Evolutionary conservation across 371 early-diverging fungal species (phyloP), one percentile per base, ranked within the genome.

Genomic region (Apophysomyces trapeziformis): DNA sequence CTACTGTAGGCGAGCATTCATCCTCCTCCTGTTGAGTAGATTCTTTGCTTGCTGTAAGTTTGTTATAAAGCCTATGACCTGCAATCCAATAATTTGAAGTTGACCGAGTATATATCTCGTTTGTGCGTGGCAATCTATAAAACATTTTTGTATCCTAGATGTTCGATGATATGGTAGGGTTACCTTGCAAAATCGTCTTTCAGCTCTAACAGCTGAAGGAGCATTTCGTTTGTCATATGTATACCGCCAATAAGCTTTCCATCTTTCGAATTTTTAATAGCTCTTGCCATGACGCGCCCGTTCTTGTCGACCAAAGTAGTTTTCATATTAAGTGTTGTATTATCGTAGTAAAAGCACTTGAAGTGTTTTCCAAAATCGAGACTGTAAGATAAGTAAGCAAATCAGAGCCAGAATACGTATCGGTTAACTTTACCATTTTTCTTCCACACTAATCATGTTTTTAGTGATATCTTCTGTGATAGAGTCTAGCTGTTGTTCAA

Each of bases 81-180:
- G 86, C 85, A 47, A 89, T 72, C 89, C 89, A 89, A 64, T 85
- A 76, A 57, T 87, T 86, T 14, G 79, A 57, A 11, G 84, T 84
- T 12, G 89, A 87, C 16, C 85, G 75, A n/a, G 89, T 84, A 70
- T 86, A 85, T 1, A 87, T 80, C 67, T 89, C 87, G 38, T 69
- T 77, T 8, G 85, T 77, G 16, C 75, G 79, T 12, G 85, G 78
- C 32, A 84, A 64, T 18, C 77, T 77, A 57, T 16, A 5, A 1
- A 61, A 45, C 16, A 21, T n/a, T 18, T 11, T 44, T 38, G n/a
- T 36, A 26, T 14, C 32, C 12, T 16, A 13, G 62, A 14, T 32
- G 13, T 5, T 43, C 18, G 1, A 32, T 45, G 44, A 26, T 38
- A 35, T 44, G 54, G n/a, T 21, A 13, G 36, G 43, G 9, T 57